Percentiles rank a stretch among this genome's conserved stretches.
Conservation (phyloP, 2,329 filamentous ascomycete species). For the Epichloe gansuensis region DNA sequence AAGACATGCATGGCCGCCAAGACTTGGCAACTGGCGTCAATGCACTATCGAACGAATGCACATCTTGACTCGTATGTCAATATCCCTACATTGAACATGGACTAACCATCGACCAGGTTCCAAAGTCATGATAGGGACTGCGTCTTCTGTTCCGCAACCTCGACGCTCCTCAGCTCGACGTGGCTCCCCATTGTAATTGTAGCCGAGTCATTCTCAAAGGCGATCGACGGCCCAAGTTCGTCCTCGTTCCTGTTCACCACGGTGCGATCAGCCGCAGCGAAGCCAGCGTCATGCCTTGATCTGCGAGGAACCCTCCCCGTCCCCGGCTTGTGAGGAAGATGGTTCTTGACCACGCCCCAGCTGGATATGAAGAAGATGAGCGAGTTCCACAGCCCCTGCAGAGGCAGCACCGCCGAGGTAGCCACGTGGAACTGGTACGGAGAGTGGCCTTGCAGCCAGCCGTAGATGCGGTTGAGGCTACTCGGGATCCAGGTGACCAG, state of each 20-base stretch:
- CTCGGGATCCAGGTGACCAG: constrained; percentile 53
- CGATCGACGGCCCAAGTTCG: constrained; percentile 10
- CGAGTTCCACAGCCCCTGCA: constrained; percentile 73
- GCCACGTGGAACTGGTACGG: constrained; percentile 57
- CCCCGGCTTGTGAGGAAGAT: constrained; percentile 4
- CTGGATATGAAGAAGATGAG: constrained; percentile 64
- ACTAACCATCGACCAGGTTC: too few relatives aligned
- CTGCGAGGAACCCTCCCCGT: neutral
- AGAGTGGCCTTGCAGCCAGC: constrained; percentile 40
- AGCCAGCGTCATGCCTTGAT: neutral
- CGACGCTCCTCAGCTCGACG: constrained; percentile 20
- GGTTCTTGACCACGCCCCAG: constrained; percentile 20
- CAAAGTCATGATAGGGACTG: constrained; percentile 1
- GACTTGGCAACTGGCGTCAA: too few relatives aligned
- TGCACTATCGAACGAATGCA: too few relatives aligned
- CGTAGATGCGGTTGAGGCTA: constrained; percentile 63
- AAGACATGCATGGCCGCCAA: too few relatives aligned
- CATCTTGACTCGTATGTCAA: too few relatives aligned
- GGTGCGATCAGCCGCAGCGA: constrained; percentile 1
- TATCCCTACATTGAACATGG: too few relatives aligned
- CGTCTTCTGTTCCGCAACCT: constrained; percentile 2
- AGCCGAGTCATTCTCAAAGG: constrained; percentile 20
- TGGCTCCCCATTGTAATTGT: constrained; percentile 17
- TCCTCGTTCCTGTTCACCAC: neutral
- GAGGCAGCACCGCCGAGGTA: constrained; percentile 58